A percentile compares a stretch with the other conserved stretches of the same genome.
Evolutionary conservation across 441 rosid genomes (phyloP).

Genomic region (Bocquillonia castaneifolia): DNA sequence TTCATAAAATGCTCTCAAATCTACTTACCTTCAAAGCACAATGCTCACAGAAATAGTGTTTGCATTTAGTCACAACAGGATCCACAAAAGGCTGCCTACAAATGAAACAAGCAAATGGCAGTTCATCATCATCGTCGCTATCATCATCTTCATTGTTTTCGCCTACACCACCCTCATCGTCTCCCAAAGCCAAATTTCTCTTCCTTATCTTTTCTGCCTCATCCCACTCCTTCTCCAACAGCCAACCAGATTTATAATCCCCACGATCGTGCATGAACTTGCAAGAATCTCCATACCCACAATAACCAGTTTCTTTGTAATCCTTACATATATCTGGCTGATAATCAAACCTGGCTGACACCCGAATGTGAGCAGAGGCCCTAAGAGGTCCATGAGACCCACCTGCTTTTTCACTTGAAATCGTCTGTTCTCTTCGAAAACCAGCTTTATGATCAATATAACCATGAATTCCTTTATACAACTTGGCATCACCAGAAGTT

Average conservation of each 20-base stretch:
- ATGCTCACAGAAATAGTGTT: slow-evolving; percentile 91
- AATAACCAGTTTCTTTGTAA: slow-evolving; percentile 90
- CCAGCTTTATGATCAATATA: slow-evolving; percentile 91
- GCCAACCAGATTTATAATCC: slow-evolving; percentile 92
- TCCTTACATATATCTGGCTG: slow-evolving; percentile 94
- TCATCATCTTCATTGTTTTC: slow-evolving; percentile 38
- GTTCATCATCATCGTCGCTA: slow-evolving; percentile 58
- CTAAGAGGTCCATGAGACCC: slow-evolving; percentile 89
- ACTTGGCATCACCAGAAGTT: slow-evolving; percentile 46
- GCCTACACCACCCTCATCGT: slow-evolving; percentile 39
- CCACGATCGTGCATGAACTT: slow-evolving; percentile 94
- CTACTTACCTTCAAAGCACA: slow-evolving; percentile 74
- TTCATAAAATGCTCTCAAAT: no score
- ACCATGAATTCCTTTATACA: slow-evolving; percentile 77
- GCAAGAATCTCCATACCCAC: slow-evolving; percentile 89
- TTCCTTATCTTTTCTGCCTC: slow-evolving; percentile 83
- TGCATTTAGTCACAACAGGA: slow-evolving; percentile 87
- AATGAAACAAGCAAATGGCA: slow-evolving; percentile 88
- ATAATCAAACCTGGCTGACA: slow-evolving; percentile 83
- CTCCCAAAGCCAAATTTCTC: slow-evolving; percentile 67
- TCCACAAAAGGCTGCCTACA: slow-evolving; percentile 77
- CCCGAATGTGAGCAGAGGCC: slow-evolving; percentile 92
- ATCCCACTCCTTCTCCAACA: slow-evolving; percentile 83
- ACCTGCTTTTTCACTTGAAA: slow-evolving; percentile 91
- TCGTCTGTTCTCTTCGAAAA: slow-evolving; percentile 81